Evolutionary conservation across 1,284 basidiomycete genomes (phyloP).

Genomic region (Rhodotorula sp.): DNA sequence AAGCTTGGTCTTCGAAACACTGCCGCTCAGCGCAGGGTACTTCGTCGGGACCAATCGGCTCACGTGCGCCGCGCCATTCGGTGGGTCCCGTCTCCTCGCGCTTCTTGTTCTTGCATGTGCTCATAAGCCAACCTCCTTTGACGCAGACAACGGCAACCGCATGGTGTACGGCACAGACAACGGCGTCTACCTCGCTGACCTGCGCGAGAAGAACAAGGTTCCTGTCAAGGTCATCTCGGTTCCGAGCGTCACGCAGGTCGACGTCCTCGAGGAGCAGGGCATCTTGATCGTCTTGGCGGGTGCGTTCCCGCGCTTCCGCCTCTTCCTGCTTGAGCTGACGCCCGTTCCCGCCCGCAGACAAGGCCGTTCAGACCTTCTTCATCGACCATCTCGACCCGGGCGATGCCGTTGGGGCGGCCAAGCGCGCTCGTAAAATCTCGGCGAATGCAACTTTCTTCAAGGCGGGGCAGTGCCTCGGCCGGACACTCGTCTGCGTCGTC

Average conservation of each 20-base stretch:
- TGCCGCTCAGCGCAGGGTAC: constrained; percentile 82
- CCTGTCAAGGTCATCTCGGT: constrained; percentile 89
- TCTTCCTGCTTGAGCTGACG: background rate
- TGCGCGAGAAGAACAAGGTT: constrained; percentile 65
- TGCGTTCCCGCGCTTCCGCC: constrained; percentile 49
- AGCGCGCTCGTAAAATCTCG: constrained; percentile 91
- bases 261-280: constrained; percentile 94
- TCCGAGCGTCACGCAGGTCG: constrained; percentile 89
- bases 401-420: constrained; percentile 87
- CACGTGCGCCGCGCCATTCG: constrained; percentile 92
- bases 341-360: constrained; percentile 35
- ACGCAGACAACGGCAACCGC: constrained; percentile 73
- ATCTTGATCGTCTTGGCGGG: constrained; percentile 94
- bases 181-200: constrained; percentile 90
- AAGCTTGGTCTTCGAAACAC: constrained; percentile 83
- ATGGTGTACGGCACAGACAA: constrained; percentile 97
- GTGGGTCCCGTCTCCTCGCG: constrained; percentile 58
- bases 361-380: constrained; percentile 85
- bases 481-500: constrained; percentile 95
- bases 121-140: background rate
- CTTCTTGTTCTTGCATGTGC: background rate
- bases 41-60: constrained; percentile 81
- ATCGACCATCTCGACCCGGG: constrained; percentile 87
- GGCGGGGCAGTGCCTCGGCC: constrained; percentile 86
- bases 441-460: constrained; percentile 99